These are phyloP conservation scores for Arachis hypogaea DNA, from an alignment of 306 rosid genomes.

Conservation along the genomic window DNA sequence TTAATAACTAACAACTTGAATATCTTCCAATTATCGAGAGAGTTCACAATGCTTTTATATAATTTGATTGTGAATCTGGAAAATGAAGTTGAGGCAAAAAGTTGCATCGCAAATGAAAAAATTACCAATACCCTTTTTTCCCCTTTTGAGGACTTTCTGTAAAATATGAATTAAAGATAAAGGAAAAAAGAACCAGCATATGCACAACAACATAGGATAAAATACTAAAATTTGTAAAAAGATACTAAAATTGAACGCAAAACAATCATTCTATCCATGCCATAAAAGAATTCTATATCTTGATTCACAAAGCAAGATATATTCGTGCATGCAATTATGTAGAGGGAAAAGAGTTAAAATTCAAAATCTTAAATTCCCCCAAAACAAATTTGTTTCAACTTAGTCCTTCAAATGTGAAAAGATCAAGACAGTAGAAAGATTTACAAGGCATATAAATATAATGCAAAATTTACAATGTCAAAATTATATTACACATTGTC, in stretches of 20 bases:
- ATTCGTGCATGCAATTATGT: background rate
- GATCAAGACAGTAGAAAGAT: too few species aligned
- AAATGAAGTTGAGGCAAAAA: background rate
- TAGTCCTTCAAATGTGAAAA: too few species aligned
- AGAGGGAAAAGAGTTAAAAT: too few species aligned
- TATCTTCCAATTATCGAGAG: background rate
- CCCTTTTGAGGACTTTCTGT: background rate
- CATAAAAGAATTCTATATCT: background rate
- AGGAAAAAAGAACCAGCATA: background rate
- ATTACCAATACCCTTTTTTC: background rate
- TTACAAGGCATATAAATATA: too few species aligned
- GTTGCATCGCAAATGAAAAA: slow-evolving; percentile 1
- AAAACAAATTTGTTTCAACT: too few species aligned
- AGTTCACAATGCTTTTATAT: background rate
- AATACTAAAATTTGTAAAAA: background rate
- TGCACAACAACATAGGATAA: background rate
- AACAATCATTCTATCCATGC: background rate
- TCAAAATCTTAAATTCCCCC: background rate
- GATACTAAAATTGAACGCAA: background rate
- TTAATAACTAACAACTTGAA: background rate
- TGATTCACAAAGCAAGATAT: background rate
- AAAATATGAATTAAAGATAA: slow-evolving; percentile 7
- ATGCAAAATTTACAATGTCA: too few species aligned
- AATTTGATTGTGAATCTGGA: background rate
- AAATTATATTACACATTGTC: too few species aligned